Evolutionary conservation across 1,139 yeast genomes (phyloP), one percentile per base, ranked within the genome.

Genomic region (Kluyveromyces sp.): DNA sequence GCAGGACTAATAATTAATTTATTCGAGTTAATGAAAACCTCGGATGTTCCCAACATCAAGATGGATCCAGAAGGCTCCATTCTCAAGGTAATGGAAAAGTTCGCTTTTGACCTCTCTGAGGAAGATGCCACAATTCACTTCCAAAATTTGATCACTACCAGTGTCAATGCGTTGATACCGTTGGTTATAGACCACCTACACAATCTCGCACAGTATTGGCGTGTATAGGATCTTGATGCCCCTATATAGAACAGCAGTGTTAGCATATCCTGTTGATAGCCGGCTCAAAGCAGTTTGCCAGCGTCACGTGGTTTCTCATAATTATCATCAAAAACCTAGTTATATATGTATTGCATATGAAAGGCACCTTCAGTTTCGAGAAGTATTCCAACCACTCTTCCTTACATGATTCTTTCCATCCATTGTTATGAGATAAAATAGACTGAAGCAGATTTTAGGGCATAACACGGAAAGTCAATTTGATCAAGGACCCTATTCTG

Each of bases 141-240:
- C 77, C 97, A 89, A 59, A 86, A 82, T 51, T 73, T 94, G 60
- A 92, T 94, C 57, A 88, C 86, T 56, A 96, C 86, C 55, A 86
- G 96, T 67, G 97, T 92, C 13, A 85, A 78, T 60, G 98, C 98
- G 0, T 77, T 92, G 46, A 66, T 89, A 50, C 98, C 98, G 0
- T 89, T 89, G 58, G 95, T 94, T 11, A 92, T 94, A 47, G 99
- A 94, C 60, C 76, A 96, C 51, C 68, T 94, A 44, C 99, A 94
- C 63, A 87, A 89, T 66, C 73, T 94, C 61, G 96, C 98, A 0
- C 98, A 94, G 61, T 94, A 94, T 60, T 92, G 98, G 98, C 68
- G 97, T 49, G 89, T 96, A n/a, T 35, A 26, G 19, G 15, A 15
- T 12, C n/a, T n/a, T n/a, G n/a, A n/a, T n/a, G n/a, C n/a, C n/a